Evolutionary conservation across 2,329 filamentous ascomycete genomes (phyloP).

Genomic region (Talaromyces marneffei): DNA sequence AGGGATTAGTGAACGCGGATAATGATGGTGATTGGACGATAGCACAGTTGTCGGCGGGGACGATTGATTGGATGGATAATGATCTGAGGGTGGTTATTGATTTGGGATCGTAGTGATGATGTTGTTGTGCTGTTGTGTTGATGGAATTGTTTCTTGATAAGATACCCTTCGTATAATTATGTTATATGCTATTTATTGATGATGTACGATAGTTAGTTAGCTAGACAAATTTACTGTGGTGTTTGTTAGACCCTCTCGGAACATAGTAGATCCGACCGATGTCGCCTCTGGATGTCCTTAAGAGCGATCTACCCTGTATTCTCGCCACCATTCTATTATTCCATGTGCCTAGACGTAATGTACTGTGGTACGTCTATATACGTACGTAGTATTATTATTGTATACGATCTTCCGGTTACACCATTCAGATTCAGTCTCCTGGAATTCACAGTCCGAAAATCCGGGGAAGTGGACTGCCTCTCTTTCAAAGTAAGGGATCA

Average conservation of each 20-base stretch:
- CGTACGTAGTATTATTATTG: too few species aligned
- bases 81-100: constrained; percentile 41
- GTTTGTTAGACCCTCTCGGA: not conserved
- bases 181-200: not conserved
- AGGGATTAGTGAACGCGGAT: constrained; percentile 35
- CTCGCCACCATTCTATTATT: not conserved
- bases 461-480: constrained; percentile 3
- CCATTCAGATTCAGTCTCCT: too few species aligned
- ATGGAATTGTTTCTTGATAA: not conserved
- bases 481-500: not conserved
- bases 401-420: too few species aligned
- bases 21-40: constrained; percentile 42
- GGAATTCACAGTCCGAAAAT: not conserved
- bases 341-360: too few species aligned
- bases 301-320: too few species aligned
- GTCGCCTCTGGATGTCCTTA: too few species aligned
- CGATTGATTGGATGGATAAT: constrained; percentile 45
- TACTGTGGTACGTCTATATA: too few species aligned
- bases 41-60: constrained; percentile 37
- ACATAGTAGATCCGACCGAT: not conserved
- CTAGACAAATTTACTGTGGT: not conserved
- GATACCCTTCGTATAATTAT: constrained; percentile 6
- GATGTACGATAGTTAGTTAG: not conserved
- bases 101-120: constrained; percentile 18
- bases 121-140: not conserved